These are phyloP conservation scores for Dittrichia graveolens DNA, from an alignment of 129 eudicot genomes.

Conservation along the genomic window DNA sequence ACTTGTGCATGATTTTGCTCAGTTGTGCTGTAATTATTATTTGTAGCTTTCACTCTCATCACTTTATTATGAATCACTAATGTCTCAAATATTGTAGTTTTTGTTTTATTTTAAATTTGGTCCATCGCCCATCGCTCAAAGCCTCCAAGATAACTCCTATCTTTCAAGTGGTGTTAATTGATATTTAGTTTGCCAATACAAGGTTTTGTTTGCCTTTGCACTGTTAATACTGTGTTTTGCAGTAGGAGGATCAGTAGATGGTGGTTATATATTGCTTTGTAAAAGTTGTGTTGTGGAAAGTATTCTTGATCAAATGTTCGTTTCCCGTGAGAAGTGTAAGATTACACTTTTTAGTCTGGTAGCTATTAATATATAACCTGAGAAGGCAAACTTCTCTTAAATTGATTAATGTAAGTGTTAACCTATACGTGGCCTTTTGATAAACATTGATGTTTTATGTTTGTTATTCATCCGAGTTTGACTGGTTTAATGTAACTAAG, in stretches of 20 bases:
- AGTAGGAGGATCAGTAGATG: not conserved
- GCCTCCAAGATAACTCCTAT: not conserved
- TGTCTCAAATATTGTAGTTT: not conserved
- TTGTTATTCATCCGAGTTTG: not conserved
- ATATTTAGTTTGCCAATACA: not conserved
- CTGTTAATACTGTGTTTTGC: not conserved
- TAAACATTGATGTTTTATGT: not conserved
- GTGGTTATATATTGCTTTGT: not conserved
- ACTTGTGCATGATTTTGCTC: not conserved
- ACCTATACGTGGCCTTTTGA: not conserved
- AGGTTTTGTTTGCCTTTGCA: not conserved
- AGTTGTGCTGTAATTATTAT: not conserved
- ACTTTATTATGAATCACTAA: not conserved
- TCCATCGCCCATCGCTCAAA: not conserved
- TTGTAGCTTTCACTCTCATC: not conserved
- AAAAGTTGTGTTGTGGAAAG: not conserved
- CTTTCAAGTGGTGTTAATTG: not conserved
- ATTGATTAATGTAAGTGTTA: not conserved
- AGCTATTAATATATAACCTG: not conserved
- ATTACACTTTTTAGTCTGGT: not conserved
- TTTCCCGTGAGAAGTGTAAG: not conserved
- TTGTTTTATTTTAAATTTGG: not conserved
- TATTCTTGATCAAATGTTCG: not conserved
- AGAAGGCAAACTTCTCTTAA: not conserved
- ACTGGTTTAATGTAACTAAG: not conserved